A percentile compares a stretch with the other conserved stretches of the same genome.
These are phyloP conservation scores for Phytophthora capsici DNA, from an alignment of 352 stramenopile genomes.

Conservation along the genomic window DNA sequence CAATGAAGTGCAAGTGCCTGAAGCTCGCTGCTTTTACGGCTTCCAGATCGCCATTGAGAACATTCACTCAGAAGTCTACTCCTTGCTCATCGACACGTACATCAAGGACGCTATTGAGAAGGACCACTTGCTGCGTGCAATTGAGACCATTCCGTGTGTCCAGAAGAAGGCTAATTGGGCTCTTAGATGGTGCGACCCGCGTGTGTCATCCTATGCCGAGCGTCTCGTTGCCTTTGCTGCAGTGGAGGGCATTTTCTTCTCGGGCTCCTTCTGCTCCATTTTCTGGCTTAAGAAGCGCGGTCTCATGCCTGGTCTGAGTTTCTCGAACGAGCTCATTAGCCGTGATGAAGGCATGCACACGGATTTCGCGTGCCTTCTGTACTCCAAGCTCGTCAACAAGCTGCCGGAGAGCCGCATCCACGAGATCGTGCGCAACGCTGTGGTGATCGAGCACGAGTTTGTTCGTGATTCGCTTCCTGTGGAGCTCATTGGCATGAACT, in stretches of 20 bases:
- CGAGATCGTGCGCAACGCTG: conserved; percentile 96
- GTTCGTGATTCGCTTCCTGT: conserved; percentile 97
- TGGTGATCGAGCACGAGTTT: conserved; percentile 99
- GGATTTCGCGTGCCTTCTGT: conserved; percentile 99
- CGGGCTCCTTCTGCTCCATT: conserved; percentile 98
- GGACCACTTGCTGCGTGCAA: conserved; percentile 94
- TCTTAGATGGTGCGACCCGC: conserved; percentile 95
- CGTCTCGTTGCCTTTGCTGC: conserved; percentile 97
- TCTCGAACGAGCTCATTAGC: conserved; percentile 99
- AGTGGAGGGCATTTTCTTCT: conserved; percentile 99
- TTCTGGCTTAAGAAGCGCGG: conserved; percentile 99
- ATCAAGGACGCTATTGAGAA: conserved; percentile 97
- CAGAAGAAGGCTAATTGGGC: conserved; percentile 98
- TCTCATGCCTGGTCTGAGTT: conserved; percentile 98
- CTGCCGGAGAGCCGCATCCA: conserved; percentile 92
- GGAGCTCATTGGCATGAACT: conserved; percentile 99
- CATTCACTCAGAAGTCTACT: conserved; percentile 99
- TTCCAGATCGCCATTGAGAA: conserved; percentile 99
- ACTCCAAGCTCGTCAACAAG: conserved; percentile 98
- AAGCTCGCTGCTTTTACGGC: conserved; percentile 99
- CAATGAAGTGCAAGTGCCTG: conserved; percentile 96
- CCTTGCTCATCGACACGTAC: conserved; percentile 99
- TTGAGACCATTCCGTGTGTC: conserved; percentile 98
- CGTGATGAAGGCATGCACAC: conserved; percentile 99
- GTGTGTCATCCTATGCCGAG: conserved; percentile 95